Evolutionary conservation across 192 early-diverging fungal species (phyloP), one percentile per base, ranked within the genome.

Genomic region (Coemansia sp.): DNA sequence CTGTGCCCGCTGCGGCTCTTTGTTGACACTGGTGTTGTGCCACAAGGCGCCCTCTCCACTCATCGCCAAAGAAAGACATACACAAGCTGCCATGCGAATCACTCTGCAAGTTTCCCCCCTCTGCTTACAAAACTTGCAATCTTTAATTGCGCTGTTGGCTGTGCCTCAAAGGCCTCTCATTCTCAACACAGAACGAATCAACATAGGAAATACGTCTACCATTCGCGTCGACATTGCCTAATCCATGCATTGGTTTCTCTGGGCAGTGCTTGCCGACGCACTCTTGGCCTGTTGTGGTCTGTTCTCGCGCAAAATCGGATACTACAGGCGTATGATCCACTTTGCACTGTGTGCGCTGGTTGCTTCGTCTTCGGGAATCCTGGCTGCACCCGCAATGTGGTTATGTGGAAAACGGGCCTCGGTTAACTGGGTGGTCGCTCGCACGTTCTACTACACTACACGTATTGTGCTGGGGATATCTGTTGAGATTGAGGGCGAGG

Each of bases 401-500:
- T 50, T 85, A 11, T n/a, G 88, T 53, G 81, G 88, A 27, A 71
- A 79, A 61, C 82, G 80, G 14, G 81, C 84, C 7, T 71, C 83
- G 30, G 87, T 83, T 76, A 92, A 93, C 78, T 90, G 76, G 72
- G 46, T 87, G 1, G 88, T 90, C 3, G 87, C 83, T 1, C 81
- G 87, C 24, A 60, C 85, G 7, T 89, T 90, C 62, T 75, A 82
- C 68, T 68, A 64, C 56, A 39, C 86, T 3, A 78, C 84, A 21
- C 72, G 82, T 7, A 59, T 66, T 20, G 61, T 87, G 30, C 80
- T 86, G 52, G 90, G 89, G 23, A 67, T 94, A 59, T 59, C 70
- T 0, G 82, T 86, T 51, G 84, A 76, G 61, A 76, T 93, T 25
- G 85, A 88, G 50, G 86, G 85, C 33, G 80, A 86, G 63, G 86